phyloP scores from a whole-genome alignment of 495 filamentous ascomycete genomes.

The Podospora comata region DNA sequence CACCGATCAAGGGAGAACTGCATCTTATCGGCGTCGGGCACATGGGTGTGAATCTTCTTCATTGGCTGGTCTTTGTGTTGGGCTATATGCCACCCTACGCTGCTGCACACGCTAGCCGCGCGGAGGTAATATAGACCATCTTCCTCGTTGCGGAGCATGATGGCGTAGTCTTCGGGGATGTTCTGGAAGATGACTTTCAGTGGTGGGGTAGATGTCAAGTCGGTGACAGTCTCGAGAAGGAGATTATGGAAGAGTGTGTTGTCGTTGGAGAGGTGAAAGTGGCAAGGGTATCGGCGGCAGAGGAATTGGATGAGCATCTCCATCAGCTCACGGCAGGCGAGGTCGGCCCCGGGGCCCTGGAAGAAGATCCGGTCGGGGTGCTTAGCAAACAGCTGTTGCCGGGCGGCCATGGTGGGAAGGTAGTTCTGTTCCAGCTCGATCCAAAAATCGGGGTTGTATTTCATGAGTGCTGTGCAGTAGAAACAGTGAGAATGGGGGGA shows the following conservation, averaged over 20 bases:
- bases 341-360: conserved; percentile 63
- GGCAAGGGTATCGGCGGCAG: conserved; percentile 72
- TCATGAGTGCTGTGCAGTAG: conserved; percentile 61
- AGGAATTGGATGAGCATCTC: conserved; percentile 82
- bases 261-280: conserved; percentile 63
- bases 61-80: conserved; percentile 72
- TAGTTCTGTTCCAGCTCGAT: conserved; percentile 84
- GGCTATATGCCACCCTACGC: conserved; percentile 76
- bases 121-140: conserved; percentile 74
- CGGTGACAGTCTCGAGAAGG: conserved; percentile 63
- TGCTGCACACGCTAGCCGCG: conserved; percentile 75
- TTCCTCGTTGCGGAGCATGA: conserved; percentile 69
- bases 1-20: conserved; percentile 86
- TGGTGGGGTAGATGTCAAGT: conserved; percentile 62
- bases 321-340: conserved; percentile 87
- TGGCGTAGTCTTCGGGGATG: conserved; percentile 83
- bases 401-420: conserved; percentile 63
- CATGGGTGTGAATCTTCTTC: conserved; percentile 69
- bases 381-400: conserved; percentile 62
- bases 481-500: conserved; percentile 2
- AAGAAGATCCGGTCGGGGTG: conserved; percentile 65
- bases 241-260: conserved; percentile 64
- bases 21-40: conserved; percentile 91
- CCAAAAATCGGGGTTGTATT: conserved; percentile 86
- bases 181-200: conserved; percentile 75